These are phyloP conservation scores for Solanum lignicaule DNA, from an alignment of 257 asterid genomes.

Conservation along the genomic window DNA sequence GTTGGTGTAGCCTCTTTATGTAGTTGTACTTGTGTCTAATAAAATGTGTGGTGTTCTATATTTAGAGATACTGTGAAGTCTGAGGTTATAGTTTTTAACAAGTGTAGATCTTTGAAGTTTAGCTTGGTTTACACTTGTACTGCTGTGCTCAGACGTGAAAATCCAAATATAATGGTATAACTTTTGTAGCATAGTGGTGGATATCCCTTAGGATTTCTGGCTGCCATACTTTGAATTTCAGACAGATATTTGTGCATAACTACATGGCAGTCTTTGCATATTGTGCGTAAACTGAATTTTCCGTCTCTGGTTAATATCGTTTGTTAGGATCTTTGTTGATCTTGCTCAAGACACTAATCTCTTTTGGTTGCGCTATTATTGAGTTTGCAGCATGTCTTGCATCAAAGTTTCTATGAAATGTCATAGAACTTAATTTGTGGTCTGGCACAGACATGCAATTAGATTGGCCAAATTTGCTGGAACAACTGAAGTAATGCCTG, in stretches of 20 bases:
- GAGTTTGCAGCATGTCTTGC: neutral
- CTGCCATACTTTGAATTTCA: neutral
- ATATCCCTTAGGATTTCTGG: neutral
- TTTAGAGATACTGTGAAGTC: neutral
- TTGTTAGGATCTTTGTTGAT: neutral
- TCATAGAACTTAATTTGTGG: neutral
- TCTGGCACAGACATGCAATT: neutral
- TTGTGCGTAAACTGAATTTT: neutral
- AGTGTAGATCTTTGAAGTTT: neutral
- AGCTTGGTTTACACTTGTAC: neutral
- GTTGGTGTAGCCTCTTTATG: neutral
- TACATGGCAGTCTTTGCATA: neutral
- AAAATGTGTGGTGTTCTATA: neutral
- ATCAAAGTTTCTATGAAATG: neutral
- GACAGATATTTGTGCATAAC: neutral
- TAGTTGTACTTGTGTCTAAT: neutral
- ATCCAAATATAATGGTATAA: neutral
- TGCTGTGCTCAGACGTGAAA: neutral
- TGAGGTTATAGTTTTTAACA: neutral
- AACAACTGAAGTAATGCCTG: neutral
- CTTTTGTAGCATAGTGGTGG: neutral
- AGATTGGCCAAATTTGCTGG: neutral
- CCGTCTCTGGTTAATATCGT: neutral
- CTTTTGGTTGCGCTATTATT: neutral
- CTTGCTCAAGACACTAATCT: neutral